Evolutionary conservation across 2,329 filamentous ascomycete genomes (phyloP).

Genomic region (Pestalotiopsis sp.): DNA sequence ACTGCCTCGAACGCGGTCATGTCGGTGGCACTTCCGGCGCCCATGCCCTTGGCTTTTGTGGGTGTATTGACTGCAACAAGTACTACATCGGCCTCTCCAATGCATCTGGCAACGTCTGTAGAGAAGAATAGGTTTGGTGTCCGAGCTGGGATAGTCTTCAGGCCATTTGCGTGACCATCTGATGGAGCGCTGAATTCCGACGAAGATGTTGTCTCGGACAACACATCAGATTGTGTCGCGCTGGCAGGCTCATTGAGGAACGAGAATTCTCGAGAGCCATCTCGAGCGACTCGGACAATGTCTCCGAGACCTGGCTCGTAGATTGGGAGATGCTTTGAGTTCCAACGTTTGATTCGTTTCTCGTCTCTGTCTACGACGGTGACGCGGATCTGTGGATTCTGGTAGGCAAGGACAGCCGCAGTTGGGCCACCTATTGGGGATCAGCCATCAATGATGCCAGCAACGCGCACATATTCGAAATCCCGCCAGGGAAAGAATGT

Average conservation of each 20-base stretch:
- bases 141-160: constrained; percentile 44
- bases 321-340: constrained; percentile 73
- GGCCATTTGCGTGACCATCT: constrained; percentile 21
- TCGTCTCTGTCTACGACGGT: constrained; percentile 75
- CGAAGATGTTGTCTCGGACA: constrained; percentile 31
- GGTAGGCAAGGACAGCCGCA: constrained; percentile 72
- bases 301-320: constrained; percentile 74
- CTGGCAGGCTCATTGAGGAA: constrained; percentile 40
- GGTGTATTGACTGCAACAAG: constrained; percentile 80
- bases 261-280: constrained; percentile 51
- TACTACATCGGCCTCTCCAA: constrained; percentile 71
- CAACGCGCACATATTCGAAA: not conserved
- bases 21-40: constrained; percentile 72
- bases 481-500: not conserved
- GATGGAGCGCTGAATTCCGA: constrained; percentile 35
- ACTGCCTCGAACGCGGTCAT: constrained; percentile 74
- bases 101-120: constrained; percentile 62
- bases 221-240: constrained; percentile 29
- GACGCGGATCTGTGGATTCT: constrained; percentile 71
- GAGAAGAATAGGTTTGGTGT: constrained; percentile 74
- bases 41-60: constrained; percentile 71
- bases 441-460: not conserved
- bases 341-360: constrained; percentile 71
- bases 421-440: constrained; percentile 66
- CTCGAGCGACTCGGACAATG: constrained; percentile 66